A percentile compares a stretch with the other conserved stretches of the same genome.
Conservation (phyloP, 2,329 filamentous ascomycete genomes). For the Rhynchosporium secalis region DNA sequence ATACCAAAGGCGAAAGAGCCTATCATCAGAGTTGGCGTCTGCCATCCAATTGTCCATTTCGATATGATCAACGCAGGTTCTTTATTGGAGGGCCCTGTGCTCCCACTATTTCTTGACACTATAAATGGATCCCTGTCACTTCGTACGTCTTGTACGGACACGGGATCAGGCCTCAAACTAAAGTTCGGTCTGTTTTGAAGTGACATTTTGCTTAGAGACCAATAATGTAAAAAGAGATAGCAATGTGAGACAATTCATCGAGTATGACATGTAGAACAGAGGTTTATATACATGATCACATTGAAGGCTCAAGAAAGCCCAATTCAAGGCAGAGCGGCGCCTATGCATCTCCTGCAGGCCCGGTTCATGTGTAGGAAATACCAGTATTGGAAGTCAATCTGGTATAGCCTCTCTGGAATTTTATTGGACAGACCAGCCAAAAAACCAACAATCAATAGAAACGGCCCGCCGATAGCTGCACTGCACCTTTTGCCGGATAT, state of each 20-base stretch:
- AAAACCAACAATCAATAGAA: slow-evolving; percentile 2
- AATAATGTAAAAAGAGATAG: background rate
- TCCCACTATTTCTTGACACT: background rate
- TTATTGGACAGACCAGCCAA: background rate
- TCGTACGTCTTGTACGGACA: background rate
- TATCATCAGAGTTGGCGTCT: slow-evolving; percentile 30
- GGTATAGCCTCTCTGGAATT: background rate
- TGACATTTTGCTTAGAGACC: background rate
- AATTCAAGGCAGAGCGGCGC: background rate
- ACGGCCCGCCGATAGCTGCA: background rate
- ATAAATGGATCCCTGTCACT: background rate
- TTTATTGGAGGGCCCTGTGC: slow-evolving; percentile 12
- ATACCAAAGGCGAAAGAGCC: slow-evolving; percentile 27
- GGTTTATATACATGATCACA: background rate
- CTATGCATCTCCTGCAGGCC: background rate
- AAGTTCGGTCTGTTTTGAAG: background rate
- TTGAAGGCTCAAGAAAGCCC: background rate
- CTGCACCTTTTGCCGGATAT: background rate
- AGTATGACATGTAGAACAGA: background rate
- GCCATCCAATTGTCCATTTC: slow-evolving; percentile 32
- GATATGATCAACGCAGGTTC: slow-evolving; percentile 26
- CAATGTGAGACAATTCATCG: background rate
- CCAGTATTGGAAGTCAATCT: background rate
- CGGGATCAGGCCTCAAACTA: background rate
- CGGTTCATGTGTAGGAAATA: slow-evolving; percentile 1